Conservation (phyloP, 306 rosid genomes). For the Casuarina glauca region DNA sequence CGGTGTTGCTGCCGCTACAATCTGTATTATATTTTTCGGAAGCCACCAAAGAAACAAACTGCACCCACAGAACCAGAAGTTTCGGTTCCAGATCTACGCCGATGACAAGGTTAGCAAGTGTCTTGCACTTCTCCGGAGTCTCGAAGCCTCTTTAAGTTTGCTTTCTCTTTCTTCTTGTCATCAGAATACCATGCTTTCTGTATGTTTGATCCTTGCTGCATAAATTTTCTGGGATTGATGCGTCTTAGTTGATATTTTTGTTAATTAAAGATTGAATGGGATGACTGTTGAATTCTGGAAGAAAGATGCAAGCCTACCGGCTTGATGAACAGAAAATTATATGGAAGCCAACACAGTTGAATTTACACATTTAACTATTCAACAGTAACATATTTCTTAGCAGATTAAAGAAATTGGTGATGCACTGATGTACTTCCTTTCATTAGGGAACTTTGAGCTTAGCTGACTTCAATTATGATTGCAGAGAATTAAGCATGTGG, state of each 20-base stretch:
- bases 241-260: no score
- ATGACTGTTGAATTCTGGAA: no score
- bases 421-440: background rate
- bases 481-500: slow-evolving; percentile 65
- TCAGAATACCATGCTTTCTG: background rate
- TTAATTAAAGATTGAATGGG: no score
- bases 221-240: no score
- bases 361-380: background rate
- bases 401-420: background rate
- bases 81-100: slow-evolving; percentile 60
- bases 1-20: slow-evolving; percentile 82
- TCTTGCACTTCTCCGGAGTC: background rate
- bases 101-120: slow-evolving; percentile 64
- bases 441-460: slow-evolving; percentile 16
- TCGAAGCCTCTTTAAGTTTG: background rate
- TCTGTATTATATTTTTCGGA: slow-evolving; percentile 65
- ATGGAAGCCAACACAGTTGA: no score
- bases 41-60: slow-evolving; percentile 46
- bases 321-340: no score
- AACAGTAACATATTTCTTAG: background rate
- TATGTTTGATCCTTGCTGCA: background rate
- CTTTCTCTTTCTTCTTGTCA: background rate
- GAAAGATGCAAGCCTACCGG: no score
- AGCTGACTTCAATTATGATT: slow-evolving; percentile 20
- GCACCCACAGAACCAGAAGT: slow-evolving; percentile 44